phyloP scores from a whole-genome alignment of 2,329 filamentous ascomycete species.

The Apiospora arundinis region DNA sequence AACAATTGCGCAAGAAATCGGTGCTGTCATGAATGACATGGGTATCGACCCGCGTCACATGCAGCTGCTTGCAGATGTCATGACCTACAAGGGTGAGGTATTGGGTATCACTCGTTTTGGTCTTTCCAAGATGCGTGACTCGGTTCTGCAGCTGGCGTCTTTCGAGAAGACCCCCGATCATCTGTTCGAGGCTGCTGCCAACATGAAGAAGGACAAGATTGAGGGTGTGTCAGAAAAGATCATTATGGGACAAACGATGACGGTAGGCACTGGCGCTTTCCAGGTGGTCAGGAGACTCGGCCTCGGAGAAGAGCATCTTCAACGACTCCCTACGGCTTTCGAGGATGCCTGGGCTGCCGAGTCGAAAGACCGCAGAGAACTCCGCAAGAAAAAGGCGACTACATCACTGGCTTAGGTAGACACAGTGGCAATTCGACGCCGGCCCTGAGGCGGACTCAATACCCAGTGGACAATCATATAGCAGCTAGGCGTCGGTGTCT shows the following conservation, averaged over 20 bases:
- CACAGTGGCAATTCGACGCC: background rate
- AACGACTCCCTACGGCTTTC: conserved; percentile 68
- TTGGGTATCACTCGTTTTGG: conserved; percentile 97
- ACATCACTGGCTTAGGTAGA: conserved; percentile 15
- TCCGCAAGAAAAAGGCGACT: conserved; percentile 8
- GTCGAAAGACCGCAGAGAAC: conserved; percentile 1
- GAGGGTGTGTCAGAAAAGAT: conserved; percentile 96
- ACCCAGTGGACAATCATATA: background rate
- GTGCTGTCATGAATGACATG: conserved; percentile 90
- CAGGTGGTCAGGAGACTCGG: conserved; percentile 82
- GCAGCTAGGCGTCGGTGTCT: conserved; percentile 4
- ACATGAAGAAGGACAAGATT: conserved; percentile 90
- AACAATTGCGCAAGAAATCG: conserved; percentile 90
- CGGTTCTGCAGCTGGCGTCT: conserved; percentile 88
- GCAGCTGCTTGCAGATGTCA: conserved; percentile 95
- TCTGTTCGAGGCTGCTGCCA: conserved; percentile 90
- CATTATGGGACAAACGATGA: conserved; percentile 97
- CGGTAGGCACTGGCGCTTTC: conserved; percentile 89
- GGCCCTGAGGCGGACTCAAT: background rate
- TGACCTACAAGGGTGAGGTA: conserved; percentile 98
- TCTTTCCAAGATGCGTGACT: conserved; percentile 94
- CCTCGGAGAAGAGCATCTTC: conserved; percentile 65
- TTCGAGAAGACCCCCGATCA: conserved; percentile 99
- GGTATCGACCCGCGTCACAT: conserved; percentile 97
- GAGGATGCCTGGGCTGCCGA: conserved; percentile 66